phyloP scores from a whole-genome alignment of 2,329 filamentous ascomycete genomes.

The Colletotrichum sp. region DNA sequence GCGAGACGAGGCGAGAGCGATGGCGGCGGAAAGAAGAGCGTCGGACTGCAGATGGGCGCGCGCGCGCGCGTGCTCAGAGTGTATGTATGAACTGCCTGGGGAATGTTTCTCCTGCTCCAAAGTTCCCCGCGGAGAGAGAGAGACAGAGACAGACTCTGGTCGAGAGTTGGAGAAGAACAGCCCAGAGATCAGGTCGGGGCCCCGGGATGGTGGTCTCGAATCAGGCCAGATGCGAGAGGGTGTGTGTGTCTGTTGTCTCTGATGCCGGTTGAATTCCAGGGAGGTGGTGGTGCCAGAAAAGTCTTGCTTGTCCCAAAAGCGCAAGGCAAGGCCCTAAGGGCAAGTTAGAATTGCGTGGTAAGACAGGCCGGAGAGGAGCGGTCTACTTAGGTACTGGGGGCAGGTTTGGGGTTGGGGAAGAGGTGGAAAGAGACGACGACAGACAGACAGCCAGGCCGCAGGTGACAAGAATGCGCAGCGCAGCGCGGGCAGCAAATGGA shows the following conservation, averaged over 20 bases:
- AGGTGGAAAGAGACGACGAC: not conserved
- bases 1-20: slow-evolving; percentile 25
- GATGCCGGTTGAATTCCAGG: not conserved
- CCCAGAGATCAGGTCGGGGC: not conserved
- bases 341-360: not conserved
- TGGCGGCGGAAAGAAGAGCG: slow-evolving; percentile 24
- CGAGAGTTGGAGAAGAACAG: not conserved
- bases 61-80: not conserved
- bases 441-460: not conserved
- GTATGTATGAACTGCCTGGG: not conserved
- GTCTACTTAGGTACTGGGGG: not conserved
- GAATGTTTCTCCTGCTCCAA: not conserved
- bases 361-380: not conserved
- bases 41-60: not conserved
- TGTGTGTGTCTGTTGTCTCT: not conserved
- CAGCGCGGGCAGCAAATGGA: not conserved
- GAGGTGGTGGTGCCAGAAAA: not conserved
- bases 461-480: not conserved
- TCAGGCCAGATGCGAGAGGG: not conserved
- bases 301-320: not conserved
- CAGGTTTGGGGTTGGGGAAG: not conserved
- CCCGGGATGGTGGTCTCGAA: slow-evolving; percentile 2
- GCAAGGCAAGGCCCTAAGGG: not conserved
- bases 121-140: not conserved
- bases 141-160: not conserved